Evolutionary conservation across 139 green algal species (phyloP), one percentile per base, ranked within the genome.

Genomic region (Closterium sp.): DNA sequence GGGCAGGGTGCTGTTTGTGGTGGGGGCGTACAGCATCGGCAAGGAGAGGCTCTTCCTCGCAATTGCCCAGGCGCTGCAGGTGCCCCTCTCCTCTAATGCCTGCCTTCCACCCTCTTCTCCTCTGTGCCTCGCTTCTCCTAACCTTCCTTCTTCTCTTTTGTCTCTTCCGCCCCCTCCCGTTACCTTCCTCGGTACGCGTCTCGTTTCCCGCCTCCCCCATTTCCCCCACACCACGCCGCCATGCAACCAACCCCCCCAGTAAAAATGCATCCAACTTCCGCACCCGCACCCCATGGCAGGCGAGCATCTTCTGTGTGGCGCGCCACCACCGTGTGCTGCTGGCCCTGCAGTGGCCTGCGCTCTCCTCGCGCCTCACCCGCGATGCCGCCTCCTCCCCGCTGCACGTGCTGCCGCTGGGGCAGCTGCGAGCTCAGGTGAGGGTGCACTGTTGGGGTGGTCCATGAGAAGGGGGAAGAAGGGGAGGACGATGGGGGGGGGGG

Each of bases 21-120:
- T 95, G 12, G 93, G 93, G 28, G 38, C 93, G 16, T 95, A 93
- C 87, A 90, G 76, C 87, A 93, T 93, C 6, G 91, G 91, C 64
- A 94, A 94, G 84, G 97, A 99, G 95, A 94, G 96, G 0, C 91
- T 98, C 25, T 98, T 98, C 94, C 93, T 98, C 84, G 97, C 97
- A 85, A 95, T 97, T 66, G 97, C 97, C 2, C 89, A 94, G 30
- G 89, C 90, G 66, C 90, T 93, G 21, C 55, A 87, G n/a, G 87
- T 93, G 32, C 43, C 43, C 43, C 0, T 16, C 23, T 16, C 43
- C 43, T 25, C 43, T 16, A 25, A 5, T 69, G 1, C 43, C 5
- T 69, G 43, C 43, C 43, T 28, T 69, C 9, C 10, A 1, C 43
- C 43, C 43, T 28, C 9, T n/a, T n/a, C n/a, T n/a, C n/a, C n/a